Evolutionary conservation across 2,329 filamentous ascomycete species (phyloP).

Genomic region (Talaromyces islandicus): DNA sequence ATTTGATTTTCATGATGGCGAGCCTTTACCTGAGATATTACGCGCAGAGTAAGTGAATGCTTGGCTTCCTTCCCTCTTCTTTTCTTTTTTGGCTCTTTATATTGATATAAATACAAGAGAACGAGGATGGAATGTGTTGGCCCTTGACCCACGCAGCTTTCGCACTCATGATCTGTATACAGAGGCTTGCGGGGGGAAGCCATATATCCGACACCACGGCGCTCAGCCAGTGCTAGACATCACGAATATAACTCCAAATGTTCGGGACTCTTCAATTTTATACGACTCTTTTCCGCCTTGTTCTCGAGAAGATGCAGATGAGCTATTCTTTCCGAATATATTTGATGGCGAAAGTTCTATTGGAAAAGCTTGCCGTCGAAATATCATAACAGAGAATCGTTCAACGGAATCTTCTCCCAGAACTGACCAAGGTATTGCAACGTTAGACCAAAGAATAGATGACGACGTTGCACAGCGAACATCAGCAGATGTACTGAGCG

Average conservation of each 20-base stretch:
- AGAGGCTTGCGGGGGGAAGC: constrained; percentile 36
- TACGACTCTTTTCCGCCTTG: constrained; percentile 22
- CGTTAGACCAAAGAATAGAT: neutral
- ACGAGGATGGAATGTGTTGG: constrained; percentile 42
- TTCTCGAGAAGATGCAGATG: constrained; percentile 15
- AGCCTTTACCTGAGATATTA: constrained; percentile 21
- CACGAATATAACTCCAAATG: constrained; percentile 18
- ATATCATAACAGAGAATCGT: neutral
- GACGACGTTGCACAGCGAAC: neutral
- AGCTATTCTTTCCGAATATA: constrained; percentile 21
- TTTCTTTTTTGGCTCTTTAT: no score
- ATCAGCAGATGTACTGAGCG: neutral
- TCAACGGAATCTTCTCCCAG: neutral
- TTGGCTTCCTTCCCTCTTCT: neutral
- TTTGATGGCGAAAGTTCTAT: constrained; percentile 22
- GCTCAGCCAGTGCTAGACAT: constrained; percentile 23
- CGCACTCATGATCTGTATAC: constrained; percentile 26
- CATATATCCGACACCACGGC: constrained; percentile 14
- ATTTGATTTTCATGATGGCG: constrained; percentile 25
- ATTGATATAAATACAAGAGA: constrained; percentile 17
- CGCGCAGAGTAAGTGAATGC: constrained; percentile 16
- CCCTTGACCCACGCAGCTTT: constrained; percentile 40
- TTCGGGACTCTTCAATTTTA: constrained; percentile 23
- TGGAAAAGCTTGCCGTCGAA: neutral
- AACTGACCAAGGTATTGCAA: neutral